phyloP scores from a whole-genome alignment of 129 eudicot species.

The Centrapalus pauciflorus region DNA sequence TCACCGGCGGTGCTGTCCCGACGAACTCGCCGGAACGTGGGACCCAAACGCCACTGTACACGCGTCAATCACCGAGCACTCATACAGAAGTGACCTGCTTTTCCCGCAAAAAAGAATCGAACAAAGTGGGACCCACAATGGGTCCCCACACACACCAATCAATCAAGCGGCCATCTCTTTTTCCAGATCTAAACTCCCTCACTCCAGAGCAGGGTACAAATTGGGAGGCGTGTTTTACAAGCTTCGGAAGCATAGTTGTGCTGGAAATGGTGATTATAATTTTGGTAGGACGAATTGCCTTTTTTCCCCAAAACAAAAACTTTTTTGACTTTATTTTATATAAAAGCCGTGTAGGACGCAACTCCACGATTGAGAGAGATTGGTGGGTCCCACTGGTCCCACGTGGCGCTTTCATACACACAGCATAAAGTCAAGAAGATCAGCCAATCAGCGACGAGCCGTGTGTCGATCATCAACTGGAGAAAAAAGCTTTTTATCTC shows the following conservation, averaged over 20 bases:
- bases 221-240: not conserved
- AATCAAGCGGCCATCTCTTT: constrained; percentile 11
- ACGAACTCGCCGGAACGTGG: constrained; percentile 16
- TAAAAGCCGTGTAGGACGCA: constrained; percentile 60
- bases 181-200: not conserved
- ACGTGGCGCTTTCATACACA: constrained; percentile 26
- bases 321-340: constrained; percentile 41
- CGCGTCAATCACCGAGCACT: constrained; percentile 48
- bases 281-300: not conserved
- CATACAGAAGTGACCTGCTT: constrained; percentile 16
- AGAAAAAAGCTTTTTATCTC: constrained; percentile 7
- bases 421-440: constrained; percentile 42
- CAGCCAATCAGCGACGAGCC: constrained; percentile 50
- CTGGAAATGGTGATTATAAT: not conserved
- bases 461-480: constrained; percentile 46
- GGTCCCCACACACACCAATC: constrained; percentile 19
- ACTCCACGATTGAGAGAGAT: constrained; percentile 39
- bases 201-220: not conserved
- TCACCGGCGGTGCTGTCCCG: not conserved
- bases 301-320: constrained; percentile 25
- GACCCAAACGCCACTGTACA: constrained; percentile 49
- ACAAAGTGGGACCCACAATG: constrained; percentile 27
- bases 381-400: constrained; percentile 23
- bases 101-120: constrained; percentile 40
- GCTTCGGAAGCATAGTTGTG: accelerated